phyloP scores from a whole-genome alignment of 2,329 filamentous ascomycete genomes.

The Fonsecaea pedrosoi region DNA sequence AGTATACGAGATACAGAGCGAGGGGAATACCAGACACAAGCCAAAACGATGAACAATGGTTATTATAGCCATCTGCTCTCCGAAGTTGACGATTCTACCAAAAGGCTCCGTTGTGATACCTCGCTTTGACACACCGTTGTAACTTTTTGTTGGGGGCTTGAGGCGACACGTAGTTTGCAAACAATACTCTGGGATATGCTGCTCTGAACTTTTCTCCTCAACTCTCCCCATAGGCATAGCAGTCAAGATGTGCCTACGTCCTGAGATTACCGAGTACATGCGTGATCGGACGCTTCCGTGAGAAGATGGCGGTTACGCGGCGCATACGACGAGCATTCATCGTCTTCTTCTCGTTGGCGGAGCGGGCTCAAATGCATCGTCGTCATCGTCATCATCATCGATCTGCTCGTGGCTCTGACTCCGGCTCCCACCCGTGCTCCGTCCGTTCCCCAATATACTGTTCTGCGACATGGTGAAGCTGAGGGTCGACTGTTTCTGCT shows the following conservation, averaged over 20 bases:
- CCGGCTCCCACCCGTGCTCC: constrained; percentile 25
- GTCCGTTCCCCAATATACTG: constrained; percentile 38
- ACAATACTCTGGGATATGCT: background rate
- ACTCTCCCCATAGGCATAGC: background rate
- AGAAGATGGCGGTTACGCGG: background rate
- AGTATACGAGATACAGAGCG: too few relatives aligned
- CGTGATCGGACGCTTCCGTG: background rate
- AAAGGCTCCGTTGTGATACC: background rate
- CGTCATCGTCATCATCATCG: constrained; percentile 43
- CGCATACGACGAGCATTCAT: constrained; percentile 6
- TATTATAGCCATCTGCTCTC: too few relatives aligned
- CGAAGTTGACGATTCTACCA: too few relatives aligned
- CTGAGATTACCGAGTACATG: background rate
- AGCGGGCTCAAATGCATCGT: constrained; percentile 56
- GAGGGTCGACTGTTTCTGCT: constrained; percentile 51
- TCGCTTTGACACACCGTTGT: background rate
- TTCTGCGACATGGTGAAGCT: constrained; percentile 51
- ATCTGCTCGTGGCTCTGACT: constrained; percentile 44
- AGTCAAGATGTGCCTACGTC: background rate
- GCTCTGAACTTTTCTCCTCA: background rate
- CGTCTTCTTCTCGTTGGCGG: constrained; percentile 38
- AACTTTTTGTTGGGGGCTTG: background rate
- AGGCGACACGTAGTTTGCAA: background rate
- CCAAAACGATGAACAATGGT: too few relatives aligned
- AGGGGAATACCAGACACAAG: too few relatives aligned